Evolutionary conservation across 2,329 filamentous ascomycete species (phyloP), one percentile per base, ranked within the genome.

Genomic region (Claviceps sp.): DNA sequence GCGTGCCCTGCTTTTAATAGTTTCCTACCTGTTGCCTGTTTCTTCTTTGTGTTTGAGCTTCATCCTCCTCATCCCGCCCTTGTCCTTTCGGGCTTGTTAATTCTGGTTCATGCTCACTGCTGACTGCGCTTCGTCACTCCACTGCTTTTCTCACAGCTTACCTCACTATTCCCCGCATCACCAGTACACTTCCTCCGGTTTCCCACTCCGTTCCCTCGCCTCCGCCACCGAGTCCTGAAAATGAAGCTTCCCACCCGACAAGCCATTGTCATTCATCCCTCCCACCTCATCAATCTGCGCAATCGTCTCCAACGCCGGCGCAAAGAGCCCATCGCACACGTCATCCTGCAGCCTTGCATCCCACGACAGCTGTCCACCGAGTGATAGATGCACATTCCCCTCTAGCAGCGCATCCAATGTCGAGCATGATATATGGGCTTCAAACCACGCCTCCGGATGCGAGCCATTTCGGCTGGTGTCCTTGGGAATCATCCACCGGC

Each of bases 221-320:
- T 50, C 51, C 13, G 41, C 50, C 16, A 17, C 14, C 5, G 52
- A 49, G 24, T 52, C 45, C 3, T 39, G 42, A 14, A 52, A 49
- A 7, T 11, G 14, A 5, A 44, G 11, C 2, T 37, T 17, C 7
- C 30, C 37, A 11, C 26, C 41, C 17, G 37, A 53, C 42, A 60
- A 54, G 0, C 54, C 56, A 26, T 65, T 64, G 38, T 60, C 51
- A 39, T 67, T 68, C 2, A 53, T 56, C 4, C 46, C 38, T 0
- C 67, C 67, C 13, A 68, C 55, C 0, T 53, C 41, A 50, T 68
- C 65, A 62, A 68, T 65, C n/a, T 58, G 54, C 1, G 55, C 50
- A 11, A 68, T 53, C 60, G 68, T 65, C 2, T 52, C 55, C 5
- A 68, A 39, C 0, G 61, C 63, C 2, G 62, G 60, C 13, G 56